Percentiles rank a stretch among this genome's conserved stretches.
Conservation (phyloP, 768 basidiomycete genomes). For the Mycena galericulata region DNA sequence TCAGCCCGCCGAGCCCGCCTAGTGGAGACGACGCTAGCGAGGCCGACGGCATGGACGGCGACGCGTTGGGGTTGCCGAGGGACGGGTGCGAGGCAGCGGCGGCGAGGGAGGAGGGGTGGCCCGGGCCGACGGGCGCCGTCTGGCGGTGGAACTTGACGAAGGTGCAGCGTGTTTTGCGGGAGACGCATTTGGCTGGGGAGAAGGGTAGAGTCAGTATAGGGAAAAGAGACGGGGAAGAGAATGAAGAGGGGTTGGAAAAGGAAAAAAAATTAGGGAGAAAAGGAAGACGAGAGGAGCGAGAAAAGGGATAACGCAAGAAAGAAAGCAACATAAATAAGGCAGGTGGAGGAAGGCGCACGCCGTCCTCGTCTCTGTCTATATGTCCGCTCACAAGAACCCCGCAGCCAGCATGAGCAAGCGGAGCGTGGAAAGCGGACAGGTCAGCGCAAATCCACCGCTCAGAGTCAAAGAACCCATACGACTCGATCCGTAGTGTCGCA, state of each 20-base stretch:
- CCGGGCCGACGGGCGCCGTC: constrained; percentile 82
- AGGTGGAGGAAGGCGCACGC: too few relatives aligned
- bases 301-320: neutral
- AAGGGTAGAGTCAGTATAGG: constrained; percentile 17
- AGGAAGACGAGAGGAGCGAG: neutral
- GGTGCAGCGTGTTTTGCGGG: constrained; percentile 80
- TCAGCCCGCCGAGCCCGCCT: too few relatives aligned
- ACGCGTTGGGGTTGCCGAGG: neutral
- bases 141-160: constrained; percentile 88
- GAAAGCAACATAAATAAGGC: neutral
- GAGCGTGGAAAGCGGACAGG: too few relatives aligned
- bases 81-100: neutral
- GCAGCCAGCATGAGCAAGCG: too few relatives aligned
- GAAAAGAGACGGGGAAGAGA: constrained; percentile 12
- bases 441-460: too few relatives aligned
- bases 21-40: neutral
- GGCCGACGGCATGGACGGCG: neutral
- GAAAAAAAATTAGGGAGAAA: neutral
- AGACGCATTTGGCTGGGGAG: constrained; percentile 75
- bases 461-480: too few relatives aligned
- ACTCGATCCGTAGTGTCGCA: too few relatives aligned
- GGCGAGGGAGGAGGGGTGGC: constrained; percentile 61
- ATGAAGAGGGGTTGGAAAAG: constrained; percentile 21
- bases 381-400: too few relatives aligned
- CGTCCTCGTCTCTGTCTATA: too few relatives aligned